phyloP scores from a whole-genome alignment of 208 protist genomes.

The Leishmania turanica region DNA sequence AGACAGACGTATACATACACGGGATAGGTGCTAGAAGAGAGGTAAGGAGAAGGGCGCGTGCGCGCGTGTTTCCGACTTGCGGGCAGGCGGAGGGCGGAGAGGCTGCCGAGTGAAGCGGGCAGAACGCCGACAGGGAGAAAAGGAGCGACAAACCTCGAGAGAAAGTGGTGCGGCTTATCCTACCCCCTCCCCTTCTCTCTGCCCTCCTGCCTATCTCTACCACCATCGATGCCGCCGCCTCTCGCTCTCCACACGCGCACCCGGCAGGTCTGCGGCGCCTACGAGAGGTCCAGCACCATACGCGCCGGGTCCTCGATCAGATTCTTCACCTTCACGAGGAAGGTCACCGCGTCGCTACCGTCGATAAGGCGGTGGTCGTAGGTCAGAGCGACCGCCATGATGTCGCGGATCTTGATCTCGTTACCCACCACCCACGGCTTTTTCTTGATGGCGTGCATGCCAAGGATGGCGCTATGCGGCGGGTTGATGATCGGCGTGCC shows the following conservation, averaged over 20 bases:
- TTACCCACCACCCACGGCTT: conserved; percentile 94
- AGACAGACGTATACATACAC: not conserved
- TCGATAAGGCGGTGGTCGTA: conserved; percentile 99
- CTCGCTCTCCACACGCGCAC: not conserved
- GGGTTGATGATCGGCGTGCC: conserved; percentile 99
- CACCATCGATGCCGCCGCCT: not conserved
- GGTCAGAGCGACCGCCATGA: conserved; percentile 99
- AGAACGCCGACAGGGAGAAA: not conserved
- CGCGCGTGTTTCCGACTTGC: not conserved
- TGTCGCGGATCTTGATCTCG: conserved; percentile 94
- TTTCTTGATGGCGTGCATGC: conserved; percentile 98
- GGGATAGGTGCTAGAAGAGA: not conserved
- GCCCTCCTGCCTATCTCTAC: conserved; percentile 5
- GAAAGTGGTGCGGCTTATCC: not conserved
- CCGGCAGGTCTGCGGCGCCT: conserved; percentile 5
- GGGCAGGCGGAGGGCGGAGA: not conserved
- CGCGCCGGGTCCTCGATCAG: conserved; percentile 95
- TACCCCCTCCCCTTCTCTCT: not conserved
- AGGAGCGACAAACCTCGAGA: not conserved
- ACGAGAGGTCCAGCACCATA: conserved; percentile 94
- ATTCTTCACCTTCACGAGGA: conserved; percentile 98
- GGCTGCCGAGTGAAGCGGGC: not conserved
- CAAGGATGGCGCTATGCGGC: conserved; percentile 98
- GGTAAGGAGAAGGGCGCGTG: not conserved
- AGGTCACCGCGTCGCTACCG: conserved; percentile 98